These are phyloP conservation scores for Roridomyces roridus DNA, from an alignment of 768 basidiomycete species.

Conservation along the genomic window DNA sequence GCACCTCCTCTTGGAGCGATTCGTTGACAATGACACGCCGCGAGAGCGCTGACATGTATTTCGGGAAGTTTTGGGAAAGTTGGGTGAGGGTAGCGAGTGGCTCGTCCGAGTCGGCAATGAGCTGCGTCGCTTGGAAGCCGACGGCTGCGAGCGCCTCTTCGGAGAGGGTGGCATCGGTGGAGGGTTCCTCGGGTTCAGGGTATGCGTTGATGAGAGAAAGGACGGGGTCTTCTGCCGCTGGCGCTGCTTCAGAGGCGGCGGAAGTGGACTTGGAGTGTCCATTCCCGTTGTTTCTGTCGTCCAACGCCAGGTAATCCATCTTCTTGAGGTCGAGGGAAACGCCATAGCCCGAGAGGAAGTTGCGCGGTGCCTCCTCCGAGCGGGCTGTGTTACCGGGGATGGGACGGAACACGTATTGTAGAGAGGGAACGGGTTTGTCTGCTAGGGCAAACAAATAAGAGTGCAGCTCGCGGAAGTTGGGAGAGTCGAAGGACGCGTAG, in stretches of 20 bases:
- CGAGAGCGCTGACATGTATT: conserved; percentile 76
- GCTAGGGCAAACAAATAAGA: conserved; percentile 62
- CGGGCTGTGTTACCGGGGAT: conserved; percentile 40
- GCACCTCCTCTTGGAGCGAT: conserved; percentile 60
- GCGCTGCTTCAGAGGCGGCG: not conserved
- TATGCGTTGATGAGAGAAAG: conserved; percentile 22
- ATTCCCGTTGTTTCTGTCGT: conserved; percentile 68
- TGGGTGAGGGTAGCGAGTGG: conserved; percentile 64
- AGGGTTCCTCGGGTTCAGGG: conserved; percentile 7
- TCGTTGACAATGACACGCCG: conserved; percentile 66
- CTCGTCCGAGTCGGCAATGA: conserved; percentile 66
- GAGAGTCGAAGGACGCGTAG: conserved; percentile 71
- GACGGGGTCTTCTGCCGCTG: conserved; percentile 5
- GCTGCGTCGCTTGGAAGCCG: conserved; percentile 75
- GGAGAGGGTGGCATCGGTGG: conserved; percentile 30
- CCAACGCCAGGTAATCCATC: conserved; percentile 94
- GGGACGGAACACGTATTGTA: conserved; percentile 82
- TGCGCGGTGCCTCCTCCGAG: conserved; percentile 29
- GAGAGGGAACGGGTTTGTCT: conserved; percentile 45
- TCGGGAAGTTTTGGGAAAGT: conserved; percentile 89
- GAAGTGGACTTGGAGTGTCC: conserved; percentile 4
- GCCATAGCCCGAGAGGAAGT: conserved; percentile 85
- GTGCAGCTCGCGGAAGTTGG: conserved; percentile 77
- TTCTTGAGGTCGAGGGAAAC: conserved; percentile 94
- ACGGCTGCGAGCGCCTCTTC: conserved; percentile 61